Evolutionary conservation across 495 filamentous ascomycete species (phyloP).

Genomic region (Neurospora sp.): DNA sequence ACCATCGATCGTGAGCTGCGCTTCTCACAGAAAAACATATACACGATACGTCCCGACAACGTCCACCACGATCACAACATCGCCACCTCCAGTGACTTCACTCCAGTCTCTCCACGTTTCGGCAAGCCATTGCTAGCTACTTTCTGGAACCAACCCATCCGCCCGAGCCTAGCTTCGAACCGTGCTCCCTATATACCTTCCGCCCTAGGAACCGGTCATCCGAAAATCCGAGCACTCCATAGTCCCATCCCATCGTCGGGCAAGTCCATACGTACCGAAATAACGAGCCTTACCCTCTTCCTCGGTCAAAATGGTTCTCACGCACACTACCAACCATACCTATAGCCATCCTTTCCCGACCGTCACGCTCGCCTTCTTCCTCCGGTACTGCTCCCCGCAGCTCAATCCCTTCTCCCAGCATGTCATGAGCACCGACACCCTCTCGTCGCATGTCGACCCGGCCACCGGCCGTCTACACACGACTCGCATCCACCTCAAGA

Average conservation of each 20-base stretch:
- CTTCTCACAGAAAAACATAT: constrained; percentile 6
- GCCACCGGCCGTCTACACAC: constrained; percentile 73
- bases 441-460: constrained; percentile 75
- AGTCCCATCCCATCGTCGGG: not conserved
- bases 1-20: constrained; percentile 14
- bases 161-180: not conserved
- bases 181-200: not conserved
- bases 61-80: not conserved
- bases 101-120: not conserved
- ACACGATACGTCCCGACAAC: not conserved
- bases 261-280: not conserved
- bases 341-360: constrained; percentile 86
- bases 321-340: constrained; percentile 68
- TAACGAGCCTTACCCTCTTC: not conserved
- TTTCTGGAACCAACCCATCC: not conserved
- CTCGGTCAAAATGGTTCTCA: constrained; percentile 37
- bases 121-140: not conserved
- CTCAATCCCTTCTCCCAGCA: constrained; percentile 88
- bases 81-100: not conserved
- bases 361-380: constrained; percentile 96
- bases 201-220: not conserved
- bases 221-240: not conserved
- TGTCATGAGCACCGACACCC: constrained; percentile 93
- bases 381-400: constrained; percentile 71
- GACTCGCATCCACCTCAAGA: constrained; percentile 85